Base-by-base conservation (phyloP, 2,329 filamentous ascomycete species). In the Teratosphaeria pseudoeucalypti region DNA sequence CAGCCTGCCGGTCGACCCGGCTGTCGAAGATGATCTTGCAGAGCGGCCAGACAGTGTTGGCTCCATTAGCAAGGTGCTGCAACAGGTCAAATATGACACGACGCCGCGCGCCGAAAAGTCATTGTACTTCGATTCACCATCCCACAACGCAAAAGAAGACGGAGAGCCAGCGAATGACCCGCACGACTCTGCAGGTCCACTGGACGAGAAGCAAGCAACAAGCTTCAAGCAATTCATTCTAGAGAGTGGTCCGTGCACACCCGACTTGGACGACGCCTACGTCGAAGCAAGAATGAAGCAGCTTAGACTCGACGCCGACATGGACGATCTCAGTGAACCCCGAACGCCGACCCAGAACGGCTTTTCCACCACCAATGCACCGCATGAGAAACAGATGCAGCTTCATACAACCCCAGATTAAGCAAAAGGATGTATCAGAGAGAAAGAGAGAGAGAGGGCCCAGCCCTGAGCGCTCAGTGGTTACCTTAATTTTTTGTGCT, bases 21-120 rank as follows among this genome's bases (percentile, higher is more conserved):
- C 77, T 39, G 72, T 78, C 5, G 74, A 77, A 54, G 77, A 79
- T 54, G 77, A 79, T 61, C 73, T 76, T 11, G 77, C 75, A 54
- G 76, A 78, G 57, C 68, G 77, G 2, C 77, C 77, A 3, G 70
- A 71, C 16, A 74, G 72, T 11, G 72, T 74, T 6, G 70, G 66
- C 32, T 76, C 72, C 62, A 64, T 79, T n/a, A 70, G 69, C 47
- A 75, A 71, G 58, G 70, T 77, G 57, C 67, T 74, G 10, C 76
- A 78, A 55, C 73, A 73, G 57, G 76, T 79, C 52, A 76, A 73
- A 43, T 67, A 74, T 34, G 77, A 79, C 29, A 76, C 71, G 27
- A 79, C 77, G 1, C 77, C 77, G 0, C 76, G 71, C 10, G 66
- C 64, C 0, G 75, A 78, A 54, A 74, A 74, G 59, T 67, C 73